Evolutionary conservation across 2,329 filamentous ascomycete genomes (phyloP).

Genomic region (Daldinia sp.): DNA sequence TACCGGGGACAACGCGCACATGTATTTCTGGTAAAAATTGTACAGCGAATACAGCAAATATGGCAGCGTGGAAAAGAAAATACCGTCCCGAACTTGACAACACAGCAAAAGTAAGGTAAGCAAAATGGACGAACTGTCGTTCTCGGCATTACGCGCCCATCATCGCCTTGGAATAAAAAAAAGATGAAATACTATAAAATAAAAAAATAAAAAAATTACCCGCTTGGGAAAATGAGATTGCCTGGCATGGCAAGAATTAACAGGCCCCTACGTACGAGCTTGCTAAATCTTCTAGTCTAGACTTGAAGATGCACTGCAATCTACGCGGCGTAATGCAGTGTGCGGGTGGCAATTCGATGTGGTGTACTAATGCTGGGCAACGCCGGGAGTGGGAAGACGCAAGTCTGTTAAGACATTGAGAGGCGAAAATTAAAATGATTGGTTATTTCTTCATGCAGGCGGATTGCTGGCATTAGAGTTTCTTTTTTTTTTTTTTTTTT

Average conservation of each 20-base stretch:
- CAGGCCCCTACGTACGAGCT: constrained; percentile 1
- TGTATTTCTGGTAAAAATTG: constrained; percentile 2
- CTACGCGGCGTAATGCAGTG: constrained; percentile 24
- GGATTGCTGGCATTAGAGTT: constrained; percentile 34
- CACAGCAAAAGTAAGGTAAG: constrained; percentile 31
- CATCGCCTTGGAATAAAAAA: constrained; percentile 21
- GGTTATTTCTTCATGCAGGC: constrained; percentile 32
- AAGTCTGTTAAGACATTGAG: constrained; percentile 17
- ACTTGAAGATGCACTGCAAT: constrained; percentile 30
- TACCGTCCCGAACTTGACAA: constrained; percentile 33
- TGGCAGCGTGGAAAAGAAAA: constrained; percentile 10
- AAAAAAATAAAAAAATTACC: background rate
- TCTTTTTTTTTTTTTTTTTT: constrained; percentile 17
- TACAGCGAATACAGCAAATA: constrained; percentile 7
- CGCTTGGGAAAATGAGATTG: constrained; percentile 2
- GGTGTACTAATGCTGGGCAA: constrained; percentile 33
- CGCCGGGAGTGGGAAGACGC: constrained; percentile 34
- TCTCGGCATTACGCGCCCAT: constrained; percentile 31
- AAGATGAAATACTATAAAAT: too few species aligned
- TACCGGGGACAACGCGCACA: constrained; percentile 6
- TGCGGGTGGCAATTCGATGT: constrained; percentile 37
- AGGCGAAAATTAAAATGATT: constrained; percentile 38
- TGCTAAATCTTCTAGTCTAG: constrained; percentile 25
- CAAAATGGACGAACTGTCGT: constrained; percentile 33
- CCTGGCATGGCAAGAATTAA: background rate